Conservation (phyloP, 2,329 filamentous ascomycete genomes). For the Lachnellula subtilissima region DNA sequence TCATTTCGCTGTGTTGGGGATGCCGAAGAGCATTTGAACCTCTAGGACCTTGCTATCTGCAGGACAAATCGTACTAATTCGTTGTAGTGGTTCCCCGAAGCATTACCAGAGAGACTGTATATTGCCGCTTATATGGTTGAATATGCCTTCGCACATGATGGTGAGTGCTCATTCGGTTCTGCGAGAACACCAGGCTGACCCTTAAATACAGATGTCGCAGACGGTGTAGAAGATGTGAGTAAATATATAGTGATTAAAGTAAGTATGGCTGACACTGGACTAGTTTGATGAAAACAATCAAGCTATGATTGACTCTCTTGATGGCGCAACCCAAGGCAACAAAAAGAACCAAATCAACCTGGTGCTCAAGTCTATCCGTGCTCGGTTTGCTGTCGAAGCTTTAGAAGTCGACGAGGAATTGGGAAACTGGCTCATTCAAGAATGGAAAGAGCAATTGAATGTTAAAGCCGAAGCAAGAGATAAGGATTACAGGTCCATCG, state of each 20-base stretch:
- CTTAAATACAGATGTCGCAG: neutral
- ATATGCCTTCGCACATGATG: neutral
- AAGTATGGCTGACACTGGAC: neutral
- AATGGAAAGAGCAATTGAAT: neutral
- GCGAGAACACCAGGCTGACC: too few relatives aligned
- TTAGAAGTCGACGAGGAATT: neutral
- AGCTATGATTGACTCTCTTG: neutral
- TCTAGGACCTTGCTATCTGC: too few relatives aligned
- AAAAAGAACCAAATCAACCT: neutral
- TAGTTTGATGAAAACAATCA: constrained; percentile 1
- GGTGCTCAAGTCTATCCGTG: neutral
- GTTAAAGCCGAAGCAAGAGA: neutral
- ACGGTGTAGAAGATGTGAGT: neutral
- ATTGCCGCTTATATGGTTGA: neutral
- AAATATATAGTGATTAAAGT: too few relatives aligned
- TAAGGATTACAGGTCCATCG: neutral
- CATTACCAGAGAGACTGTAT: neutral
- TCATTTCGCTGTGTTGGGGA: too few relatives aligned
- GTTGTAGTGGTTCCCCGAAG: neutral
- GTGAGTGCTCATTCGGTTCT: neutral
- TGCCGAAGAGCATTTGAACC: too few relatives aligned
- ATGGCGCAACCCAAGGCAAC: neutral
- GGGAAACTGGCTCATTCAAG: neutral
- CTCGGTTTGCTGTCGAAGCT: neutral
- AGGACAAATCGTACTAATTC: too few relatives aligned